Evolutionary conservation across 1,284 basidiomycete genomes (phyloP).

Genomic region (Trichosporon sp.): DNA sequence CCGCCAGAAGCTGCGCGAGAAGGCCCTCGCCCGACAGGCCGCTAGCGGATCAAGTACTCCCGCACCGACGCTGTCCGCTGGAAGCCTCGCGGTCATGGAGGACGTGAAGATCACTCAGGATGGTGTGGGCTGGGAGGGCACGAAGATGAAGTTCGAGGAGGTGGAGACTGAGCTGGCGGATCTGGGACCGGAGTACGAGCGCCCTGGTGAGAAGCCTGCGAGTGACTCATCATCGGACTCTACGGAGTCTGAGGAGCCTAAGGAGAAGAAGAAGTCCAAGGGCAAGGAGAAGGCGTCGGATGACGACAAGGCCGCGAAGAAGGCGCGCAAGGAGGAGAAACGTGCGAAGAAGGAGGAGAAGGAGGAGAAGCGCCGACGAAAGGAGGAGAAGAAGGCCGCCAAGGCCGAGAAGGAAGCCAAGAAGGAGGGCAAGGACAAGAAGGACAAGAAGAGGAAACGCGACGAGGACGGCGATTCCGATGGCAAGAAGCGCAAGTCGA

Average conservation of each 20-base stretch:
- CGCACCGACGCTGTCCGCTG: constrained; percentile 21
- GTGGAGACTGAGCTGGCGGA: constrained; percentile 10
- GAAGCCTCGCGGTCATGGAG: constrained; percentile 29
- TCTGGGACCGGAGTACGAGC: constrained; percentile 11
- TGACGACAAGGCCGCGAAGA: constrained; percentile 10
- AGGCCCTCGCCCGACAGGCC: constrained; percentile 39
- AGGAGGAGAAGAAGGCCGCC: constrained; percentile 11
- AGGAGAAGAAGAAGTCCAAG: constrained; percentile 9
- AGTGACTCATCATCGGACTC: constrained; percentile 11
- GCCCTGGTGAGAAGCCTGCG: constrained; percentile 2
- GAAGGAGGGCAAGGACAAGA: constrained; percentile 4
- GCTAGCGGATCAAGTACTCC: constrained; percentile 19
- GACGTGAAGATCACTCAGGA: constrained; percentile 28
- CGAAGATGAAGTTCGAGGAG: constrained; percentile 35
- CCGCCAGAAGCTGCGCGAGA: constrained; percentile 46
- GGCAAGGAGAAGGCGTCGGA: not conserved
- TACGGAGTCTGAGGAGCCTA: constrained; percentile 9
- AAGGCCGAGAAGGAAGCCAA: constrained; percentile 7
- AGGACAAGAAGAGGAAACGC: constrained; percentile 4
- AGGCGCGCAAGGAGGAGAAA: constrained; percentile 20
- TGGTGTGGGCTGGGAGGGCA: constrained; percentile 39
- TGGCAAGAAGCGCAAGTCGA: not conserved
- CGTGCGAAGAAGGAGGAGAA: constrained; percentile 6
- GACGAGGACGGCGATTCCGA: not conserved
- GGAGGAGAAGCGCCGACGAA: constrained; percentile 12